Conservation (phyloP, 139 green algal species). For the Chlamydomonas asymmetrica region DNA sequence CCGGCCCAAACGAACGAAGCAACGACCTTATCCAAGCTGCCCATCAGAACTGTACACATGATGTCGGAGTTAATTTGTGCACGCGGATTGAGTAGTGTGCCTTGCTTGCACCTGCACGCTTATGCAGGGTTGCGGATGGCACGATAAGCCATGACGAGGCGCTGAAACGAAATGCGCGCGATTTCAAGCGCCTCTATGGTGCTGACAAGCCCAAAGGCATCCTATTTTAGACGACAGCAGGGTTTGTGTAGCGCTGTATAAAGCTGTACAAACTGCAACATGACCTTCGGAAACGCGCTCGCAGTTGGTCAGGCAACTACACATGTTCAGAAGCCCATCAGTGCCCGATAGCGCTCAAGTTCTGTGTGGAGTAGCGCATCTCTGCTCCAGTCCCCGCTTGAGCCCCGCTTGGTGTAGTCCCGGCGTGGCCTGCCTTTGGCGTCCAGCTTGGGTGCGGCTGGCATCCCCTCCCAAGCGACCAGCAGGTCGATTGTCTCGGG, state of each 20-base stretch:
- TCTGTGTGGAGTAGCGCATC: too few species aligned
- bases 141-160: slow-evolving; percentile 67
- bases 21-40: too few species aligned
- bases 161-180: slow-evolving; percentile 29
- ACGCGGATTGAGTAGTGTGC: not conserved
- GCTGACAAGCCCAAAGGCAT: slow-evolving; percentile 34
- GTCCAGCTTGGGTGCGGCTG: not conserved
- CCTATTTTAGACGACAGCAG: slow-evolving; percentile 35
- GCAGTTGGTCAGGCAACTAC: too few species aligned
- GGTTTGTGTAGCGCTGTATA: not conserved
- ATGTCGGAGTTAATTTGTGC: not conserved
- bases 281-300: too few species aligned
- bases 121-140: slow-evolving; percentile 66
- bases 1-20: not conserved
- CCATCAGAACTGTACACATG: too few species aligned
- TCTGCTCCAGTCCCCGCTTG: slow-evolving; percentile 78
- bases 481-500: slow-evolving; percentile 71
- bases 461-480: slow-evolving; percentile 62
- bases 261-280: too few species aligned
- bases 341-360: too few species aligned
- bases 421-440: slow-evolving; percentile 1
- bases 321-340: too few species aligned
- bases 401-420: slow-evolving; percentile 59
- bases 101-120: not conserved
- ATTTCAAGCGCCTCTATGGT: slow-evolving; percentile 52